These are phyloP conservation scores for Daldinia eschscholtzii DNA, from an alignment of 2,329 filamentous ascomycete species.

Conservation along the genomic window DNA sequence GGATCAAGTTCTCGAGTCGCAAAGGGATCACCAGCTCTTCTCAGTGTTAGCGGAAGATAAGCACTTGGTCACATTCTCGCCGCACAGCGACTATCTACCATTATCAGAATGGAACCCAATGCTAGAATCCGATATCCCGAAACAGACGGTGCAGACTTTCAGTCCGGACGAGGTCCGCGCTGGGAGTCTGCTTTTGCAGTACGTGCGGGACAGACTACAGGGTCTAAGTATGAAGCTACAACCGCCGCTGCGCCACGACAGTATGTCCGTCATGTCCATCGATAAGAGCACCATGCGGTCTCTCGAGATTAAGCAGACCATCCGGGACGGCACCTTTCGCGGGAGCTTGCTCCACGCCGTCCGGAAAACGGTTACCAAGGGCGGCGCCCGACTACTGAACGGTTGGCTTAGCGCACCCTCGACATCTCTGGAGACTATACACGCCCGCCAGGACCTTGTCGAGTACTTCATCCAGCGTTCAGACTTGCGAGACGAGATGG, in stretches of 20 bases:
- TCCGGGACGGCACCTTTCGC: constrained; percentile 80
- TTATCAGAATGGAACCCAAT: constrained; percentile 79
- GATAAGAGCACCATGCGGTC: constrained; percentile 92
- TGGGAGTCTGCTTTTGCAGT: constrained; percentile 84
- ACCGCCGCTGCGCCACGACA: constrained; percentile 80
- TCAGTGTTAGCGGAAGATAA: constrained; percentile 79
- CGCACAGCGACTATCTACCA: constrained; percentile 59
- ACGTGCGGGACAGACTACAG: constrained; percentile 83
- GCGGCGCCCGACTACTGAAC: constrained; percentile 85
- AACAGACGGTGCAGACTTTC: constrained; percentile 68
- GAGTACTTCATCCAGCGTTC: constrained; percentile 76
- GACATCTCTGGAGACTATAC: constrained; percentile 84
- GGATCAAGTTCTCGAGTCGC: constrained; percentile 70
- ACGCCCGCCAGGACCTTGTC: constrained; percentile 84
- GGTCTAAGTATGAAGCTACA: constrained; percentile 85
- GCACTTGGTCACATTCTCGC: constrained; percentile 80
- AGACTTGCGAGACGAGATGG: constrained; percentile 76
- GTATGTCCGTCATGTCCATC: constrained; percentile 85
- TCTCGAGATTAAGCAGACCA: constrained; percentile 88
- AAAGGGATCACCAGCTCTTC: constrained; percentile 72
- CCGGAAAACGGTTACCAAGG: constrained; percentile 89
- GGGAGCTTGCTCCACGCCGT: constrained; percentile 93
- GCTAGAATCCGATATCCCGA: constrained; percentile 78
- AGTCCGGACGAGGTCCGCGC: constrained; percentile 78
- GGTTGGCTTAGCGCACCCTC: constrained; percentile 92